A percentile compares a stretch with the other conserved stretches of the same genome.
phyloP scores from a whole-genome alignment of 768 basidiomycete species.

The Podaxis sp. region DNA sequence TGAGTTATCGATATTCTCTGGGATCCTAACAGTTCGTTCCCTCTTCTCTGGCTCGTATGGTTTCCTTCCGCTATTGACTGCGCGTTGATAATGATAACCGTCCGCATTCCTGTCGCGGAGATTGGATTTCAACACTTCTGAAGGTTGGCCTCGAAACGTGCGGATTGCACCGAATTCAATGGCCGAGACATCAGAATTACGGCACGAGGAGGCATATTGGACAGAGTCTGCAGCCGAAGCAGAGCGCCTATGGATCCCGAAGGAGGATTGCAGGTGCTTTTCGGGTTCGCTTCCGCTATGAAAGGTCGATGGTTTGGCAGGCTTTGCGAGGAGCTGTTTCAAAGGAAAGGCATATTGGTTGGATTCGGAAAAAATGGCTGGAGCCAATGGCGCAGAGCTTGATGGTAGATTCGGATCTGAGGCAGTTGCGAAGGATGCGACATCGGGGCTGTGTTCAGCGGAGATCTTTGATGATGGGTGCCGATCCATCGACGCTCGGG shows the following conservation, averaged over 20 bases:
- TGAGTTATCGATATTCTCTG: not conserved
- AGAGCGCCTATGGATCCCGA: not conserved
- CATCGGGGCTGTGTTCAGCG: not conserved
- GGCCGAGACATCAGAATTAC: not conserved
- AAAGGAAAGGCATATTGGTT: slow-evolving; percentile 2
- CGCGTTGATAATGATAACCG: slow-evolving; percentile 5
- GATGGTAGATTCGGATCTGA: slow-evolving; percentile 14
- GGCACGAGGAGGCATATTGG: not conserved
- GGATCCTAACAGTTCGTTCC: not conserved
- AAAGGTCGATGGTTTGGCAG: slow-evolving; percentile 1
- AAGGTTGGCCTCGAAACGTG: not conserved
- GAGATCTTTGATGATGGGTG: not conserved
- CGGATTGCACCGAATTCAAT: not conserved
- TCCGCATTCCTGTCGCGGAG: not conserved
- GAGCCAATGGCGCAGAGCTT: not conserved
- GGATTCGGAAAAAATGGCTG: not conserved
- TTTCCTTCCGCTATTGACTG: not conserved
- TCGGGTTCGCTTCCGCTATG: not conserved
- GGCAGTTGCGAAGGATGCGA: not conserved
- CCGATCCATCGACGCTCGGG: slow-evolving; percentile 3
- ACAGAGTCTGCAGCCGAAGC: not conserved
- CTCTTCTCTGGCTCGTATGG: not conserved
- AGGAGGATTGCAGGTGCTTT: not conserved
- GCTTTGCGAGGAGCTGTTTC: slow-evolving; percentile 9
- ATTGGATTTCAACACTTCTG: not conserved